Evolutionary conservation across 2,329 filamentous ascomycete species (phyloP).

Genomic region (Mycocentrospora acerina): DNA sequence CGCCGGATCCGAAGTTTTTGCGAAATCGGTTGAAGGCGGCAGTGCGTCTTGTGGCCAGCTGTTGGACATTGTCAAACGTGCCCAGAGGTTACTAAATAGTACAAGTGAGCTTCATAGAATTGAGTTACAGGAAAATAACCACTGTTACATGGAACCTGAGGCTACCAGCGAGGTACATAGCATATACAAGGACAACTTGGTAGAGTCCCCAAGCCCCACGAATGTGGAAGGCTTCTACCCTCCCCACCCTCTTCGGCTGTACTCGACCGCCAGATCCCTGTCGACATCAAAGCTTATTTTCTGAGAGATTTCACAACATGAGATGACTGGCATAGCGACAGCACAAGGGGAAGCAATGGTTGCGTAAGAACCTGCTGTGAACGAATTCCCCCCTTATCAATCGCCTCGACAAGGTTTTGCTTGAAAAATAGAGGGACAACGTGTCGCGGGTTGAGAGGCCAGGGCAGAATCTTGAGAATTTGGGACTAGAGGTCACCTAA

Average conservation of each 20-base stretch:
- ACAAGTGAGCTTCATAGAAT: conserved; percentile 9
- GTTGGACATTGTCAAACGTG: conserved; percentile 9
- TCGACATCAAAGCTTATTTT: background rate
- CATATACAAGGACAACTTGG: conserved; percentile 24
- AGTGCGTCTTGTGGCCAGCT: conserved; percentile 4
- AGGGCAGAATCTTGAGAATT: too few species aligned
- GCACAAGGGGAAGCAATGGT: conserved; percentile 10
- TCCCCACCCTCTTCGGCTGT: conserved; percentile 3
- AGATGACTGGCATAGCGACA: conserved; percentile 9
- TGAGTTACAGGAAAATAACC: conserved; percentile 10
- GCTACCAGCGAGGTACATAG: conserved; percentile 7
- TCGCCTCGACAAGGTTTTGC: conserved; percentile 11
- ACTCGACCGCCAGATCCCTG: background rate
- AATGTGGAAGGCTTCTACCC: conserved; percentile 23
- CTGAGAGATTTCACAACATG: conserved; percentile 1
- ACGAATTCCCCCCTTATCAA: conserved; percentile 21
- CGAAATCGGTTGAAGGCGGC: too few species aligned
- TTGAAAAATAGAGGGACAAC: background rate
- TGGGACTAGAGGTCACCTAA: too few species aligned
- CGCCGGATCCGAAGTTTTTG: conserved; percentile 1
- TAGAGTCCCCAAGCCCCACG: conserved; percentile 24
- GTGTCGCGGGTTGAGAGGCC: too few species aligned
- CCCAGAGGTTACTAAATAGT: conserved; percentile 10
- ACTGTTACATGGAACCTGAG: conserved; percentile 6
- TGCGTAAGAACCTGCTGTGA: conserved; percentile 19